Base-by-base conservation (phyloP, 345 rosid genomes). In the Brassica juncea region DNA sequence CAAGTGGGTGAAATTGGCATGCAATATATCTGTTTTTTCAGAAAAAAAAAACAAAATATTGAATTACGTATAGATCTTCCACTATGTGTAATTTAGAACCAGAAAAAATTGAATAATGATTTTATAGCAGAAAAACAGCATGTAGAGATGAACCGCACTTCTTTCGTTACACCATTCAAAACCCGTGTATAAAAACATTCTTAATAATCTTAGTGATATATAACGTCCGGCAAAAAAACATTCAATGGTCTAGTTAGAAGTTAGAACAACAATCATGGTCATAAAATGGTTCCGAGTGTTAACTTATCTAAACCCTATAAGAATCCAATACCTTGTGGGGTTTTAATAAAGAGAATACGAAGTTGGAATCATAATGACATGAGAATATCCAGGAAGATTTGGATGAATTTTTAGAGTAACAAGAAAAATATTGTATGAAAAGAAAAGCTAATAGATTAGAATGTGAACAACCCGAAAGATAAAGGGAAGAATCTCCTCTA, bases 301-400 rank as follows among this genome's bases (percentile, higher is more conserved):
- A 70, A 72, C 15, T 65, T 70, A 80, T 65, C 77, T 64, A 71
- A 75, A 66, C 54, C 80, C 77, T 30, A 75, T 15, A 77, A 75
- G 80, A 70, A 80, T 71, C 80, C 54, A 75, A 80, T 80, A 75
- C 80, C 44, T 71, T 42, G 52, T 75, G 72, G 15, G 76, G 44
- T 70, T 75, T 80, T 80, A 15, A 80, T 68, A 74, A 80, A 80
- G 79, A 64, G 75, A 37, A 74, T 60, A 68, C 15, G 72, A 80
- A 74, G 5, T 70, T 74, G 42, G 76, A 69, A 75, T 70, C 70
- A 80, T 75, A 80, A 75, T 75, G 72, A 75, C 1, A 74, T 1
- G 80, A 58, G 83, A 75, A 80, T 75, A 80, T 80, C 83, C 83
- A 75, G 4, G 80, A 80, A 80, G 83, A 80, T 75, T 71, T 80